Base-by-base conservation (phyloP, 2,329 filamentous ascomycete species). In the Aspergillus chevalieri region DNA sequence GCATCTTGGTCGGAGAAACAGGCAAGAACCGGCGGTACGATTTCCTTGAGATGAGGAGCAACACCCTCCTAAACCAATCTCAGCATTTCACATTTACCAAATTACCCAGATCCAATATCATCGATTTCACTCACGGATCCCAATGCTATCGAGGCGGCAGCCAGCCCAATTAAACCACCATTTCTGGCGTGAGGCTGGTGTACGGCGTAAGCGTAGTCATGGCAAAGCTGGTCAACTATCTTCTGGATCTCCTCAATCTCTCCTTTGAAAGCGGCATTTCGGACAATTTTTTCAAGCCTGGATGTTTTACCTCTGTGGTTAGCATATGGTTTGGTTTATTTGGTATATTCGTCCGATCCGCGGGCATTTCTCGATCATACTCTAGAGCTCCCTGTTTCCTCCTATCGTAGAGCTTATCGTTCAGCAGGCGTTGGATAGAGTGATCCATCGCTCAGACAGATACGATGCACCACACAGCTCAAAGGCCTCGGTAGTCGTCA, bases 1-100 rank as follows among this genome's bases (percentile, higher is more conserved):
- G 93, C 91, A 85, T 98, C 93, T 75, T 97, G 93, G 61, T 98
- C 94, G 50, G 88, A 89, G 71, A 98, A 98, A 76, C 94, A 98
- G 47, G 93, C 93, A 43, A 98, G 80, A 4, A 98, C 93, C 3
- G 94, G 94, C 43, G 92, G 92, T 0, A 98, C 92, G 60, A 98
- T 97, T 61, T 91, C 86, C 65, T 90, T 85, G 46, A 98, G 80
- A 67, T 97, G 96, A 53, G 85, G 85, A 28, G 93, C 90, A 49
- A 98, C 83, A 68, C 95, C 92, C 84, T 96, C 71, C 65, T 71
- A 53, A 41, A 52, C 48, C 33, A 50, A 50, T 42, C 47, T 47
- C 48, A 52, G 47, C 19, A 47, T 48, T 36, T 43, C 49, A 45
- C 22, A 5, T 15, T 15, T 21, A 26, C 22, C 15, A 8, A 30